phyloP scores from a whole-genome alignment of 176 grass and related monocot species.

The Leersia perrieri region DNA sequence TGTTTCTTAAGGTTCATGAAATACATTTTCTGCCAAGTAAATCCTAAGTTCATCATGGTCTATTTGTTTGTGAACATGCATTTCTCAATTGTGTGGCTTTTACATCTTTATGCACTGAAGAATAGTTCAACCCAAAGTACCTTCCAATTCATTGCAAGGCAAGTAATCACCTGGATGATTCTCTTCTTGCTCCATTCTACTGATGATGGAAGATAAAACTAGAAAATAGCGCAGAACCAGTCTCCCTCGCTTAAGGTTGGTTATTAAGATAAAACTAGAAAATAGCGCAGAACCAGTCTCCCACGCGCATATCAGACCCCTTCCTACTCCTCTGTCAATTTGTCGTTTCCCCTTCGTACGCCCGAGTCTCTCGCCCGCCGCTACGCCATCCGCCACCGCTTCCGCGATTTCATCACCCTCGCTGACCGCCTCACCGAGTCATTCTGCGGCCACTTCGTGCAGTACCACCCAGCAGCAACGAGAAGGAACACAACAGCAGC shows the following conservation, averaged over 20 bases:
- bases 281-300: slow-evolving; percentile 3
- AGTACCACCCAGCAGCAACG: too few relatives aligned
- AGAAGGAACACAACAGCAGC: too few relatives aligned
- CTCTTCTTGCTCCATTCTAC: slow-evolving; percentile 42
- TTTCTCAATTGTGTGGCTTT: background rate
- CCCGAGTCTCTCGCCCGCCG: too few relatives aligned
- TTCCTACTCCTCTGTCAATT: too few relatives aligned
- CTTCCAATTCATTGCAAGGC: slow-evolving; percentile 26
- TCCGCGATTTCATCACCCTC: too few relatives aligned
- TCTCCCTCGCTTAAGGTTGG: too few relatives aligned
- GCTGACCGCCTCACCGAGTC: too few relatives aligned
- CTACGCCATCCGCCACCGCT: too few relatives aligned
- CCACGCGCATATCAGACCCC: too few relatives aligned
- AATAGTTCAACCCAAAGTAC: slow-evolving; percentile 33
- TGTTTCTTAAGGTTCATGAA: background rate
- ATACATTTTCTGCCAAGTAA: slow-evolving; percentile 1
- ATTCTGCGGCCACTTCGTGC: too few relatives aligned
- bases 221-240: slow-evolving; percentile 19
- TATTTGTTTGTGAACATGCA: background rate
- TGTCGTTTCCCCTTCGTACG: too few relatives aligned
- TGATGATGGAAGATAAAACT: background rate
- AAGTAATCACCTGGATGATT: slow-evolving; percentile 22
- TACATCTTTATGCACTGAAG: background rate
- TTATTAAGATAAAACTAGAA: background rate
- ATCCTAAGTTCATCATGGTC: background rate